Base-by-base conservation (phyloP, 2,329 filamentous ascomycete genomes). In the Fusarium nisikadoi region DNA sequence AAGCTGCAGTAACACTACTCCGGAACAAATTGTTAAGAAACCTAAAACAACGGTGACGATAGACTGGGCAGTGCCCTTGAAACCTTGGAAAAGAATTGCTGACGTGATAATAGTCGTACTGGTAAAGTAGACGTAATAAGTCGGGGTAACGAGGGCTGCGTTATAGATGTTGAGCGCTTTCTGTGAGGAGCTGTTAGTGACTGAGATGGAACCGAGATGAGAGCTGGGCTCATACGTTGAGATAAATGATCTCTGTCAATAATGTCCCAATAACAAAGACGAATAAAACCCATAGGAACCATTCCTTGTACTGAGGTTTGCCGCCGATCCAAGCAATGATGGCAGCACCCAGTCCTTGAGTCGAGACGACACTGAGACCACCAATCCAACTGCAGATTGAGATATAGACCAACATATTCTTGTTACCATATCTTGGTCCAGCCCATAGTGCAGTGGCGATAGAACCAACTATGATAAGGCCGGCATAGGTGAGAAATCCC, bases 101-200 rank as follows among this genome's bases (percentile, higher is more conserved):
- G 95, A 98, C 10, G 95, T 97, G 75, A 98, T 89, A 73, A 99
- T 98, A 25, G 96, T 98, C 9, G 94, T 93, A 75, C 92, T 97
- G 42, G 96, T 99, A 81, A 99, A 99, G 85, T 97, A 95, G 73
- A 99, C 96, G 81, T 99, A 99, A 84, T 99, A 99, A 5, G 96
- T 99, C 2, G 96, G 96, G 0, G 96, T 99, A 66, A 99, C 96
- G 73, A 99, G 88, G 12, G 96, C 95, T 41, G 96, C 96, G 78
- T 99, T 98, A 86, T 95, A 98, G 54, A 99, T 83, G 79, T 99
- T 98, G 62, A 98, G 87, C 10, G 96, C 96, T 98, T 99, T 99
- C 95, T 98, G 83, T 65, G 45, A 53, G 8, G 45, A 42, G 73
- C 3, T 41, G 49, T 86, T 64, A 86, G 81, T 65, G 71, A 64